Percentiles rank a stretch among this genome's conserved stretches.
Conservation (phyloP, 345 rosid species). For the Excoecaria cochinchinensis region DNA sequence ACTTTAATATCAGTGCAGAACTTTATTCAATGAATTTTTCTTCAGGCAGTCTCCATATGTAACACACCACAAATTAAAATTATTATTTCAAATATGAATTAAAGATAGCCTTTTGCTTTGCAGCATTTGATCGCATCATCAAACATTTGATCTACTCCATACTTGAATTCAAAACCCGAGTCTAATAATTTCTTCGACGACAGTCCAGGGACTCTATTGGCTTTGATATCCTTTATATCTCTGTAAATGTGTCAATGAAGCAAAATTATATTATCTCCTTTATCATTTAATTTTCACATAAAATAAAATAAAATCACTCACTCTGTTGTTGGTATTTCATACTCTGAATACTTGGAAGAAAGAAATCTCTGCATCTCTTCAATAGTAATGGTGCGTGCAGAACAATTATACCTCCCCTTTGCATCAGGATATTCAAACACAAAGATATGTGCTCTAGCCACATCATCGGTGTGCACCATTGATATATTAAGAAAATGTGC, state of each 20-base stretch:
- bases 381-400: slow-evolving; percentile 17
- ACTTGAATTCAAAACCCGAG: slow-evolving; percentile 45
- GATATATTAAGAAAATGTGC: not conserved
- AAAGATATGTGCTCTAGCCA: slow-evolving; percentile 42
- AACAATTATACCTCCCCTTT: slow-evolving; percentile 45
- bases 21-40: too few species aligned
- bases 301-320: slow-evolving; percentile 17
- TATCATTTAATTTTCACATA: not conserved
- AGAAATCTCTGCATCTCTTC: slow-evolving; percentile 30
- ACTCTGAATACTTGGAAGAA: slow-evolving; percentile 32
- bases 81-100: not conserved
- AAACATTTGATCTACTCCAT: slow-evolving; percentile 40
- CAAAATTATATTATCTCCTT: not conserved
- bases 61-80: too few species aligned
- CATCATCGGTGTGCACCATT: slow-evolving; percentile 44
- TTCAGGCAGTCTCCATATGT: too few species aligned
- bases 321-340: slow-evolving; percentile 22
- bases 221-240: slow-evolving; percentile 19
- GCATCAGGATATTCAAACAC: slow-evolving; percentile 34
- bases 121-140: slow-evolving; percentile 43
- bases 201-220: slow-evolving; percentile 4
- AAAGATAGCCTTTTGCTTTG: slow-evolving; percentile 39
- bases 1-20: too few species aligned
- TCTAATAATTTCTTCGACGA: slow-evolving; percentile 49
- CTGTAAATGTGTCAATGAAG: slow-evolving; percentile 12